Base-by-base conservation (phyloP, 352 stramenopile species). In the Pythium apleroticum region DNA sequence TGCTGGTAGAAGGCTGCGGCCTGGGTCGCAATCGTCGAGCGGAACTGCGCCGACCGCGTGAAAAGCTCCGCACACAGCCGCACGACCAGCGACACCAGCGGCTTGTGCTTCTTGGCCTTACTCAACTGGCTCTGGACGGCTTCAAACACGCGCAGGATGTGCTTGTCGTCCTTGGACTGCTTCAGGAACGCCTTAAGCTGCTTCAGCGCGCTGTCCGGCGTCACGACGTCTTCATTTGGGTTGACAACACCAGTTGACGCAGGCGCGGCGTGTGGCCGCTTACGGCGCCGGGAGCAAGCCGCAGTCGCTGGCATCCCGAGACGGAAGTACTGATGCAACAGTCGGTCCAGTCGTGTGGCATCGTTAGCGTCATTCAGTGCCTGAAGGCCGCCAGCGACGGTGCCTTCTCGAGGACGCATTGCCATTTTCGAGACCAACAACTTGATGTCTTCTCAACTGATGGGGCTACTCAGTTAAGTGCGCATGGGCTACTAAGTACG, bases 21-120 rank as follows among this genome's bases (percentile, higher is more conserved):
- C 10, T 90, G 78, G 1, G 54, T 65, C 6, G 74, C 62, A 27
- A 93, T 63, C 1, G 81, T 68, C 43, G 70, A 63, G 37, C 84
- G 81, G 45, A 90, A 88, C 6, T 43, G 72, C 27, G 71, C 64
- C 10, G 81, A 89, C 11, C 81, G 76, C 50, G 73, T 68, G 61
- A 93, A 93, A 31, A 93, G 64, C 69, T 86, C 81, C 14, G 39
- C 49, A 55, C 77, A 81, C 1, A 91, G 56, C 49, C 35, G 39
- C 12, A 89, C 14, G 2, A 54, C 58, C 70, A 83, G 53, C 37
- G 67, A 50, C 14, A 69, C 43, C 57, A 74, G 52, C 46, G 27
- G 2, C 15, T 41, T 22, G 8, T 61, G 41, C 10, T 50, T 31
- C 43, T 67, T 67, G 15, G 67, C 62, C 33, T 33, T 59, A 17